Conservation (phyloP, 1,139 yeast species). For the Debaryomycetaceae sp. region DNA sequence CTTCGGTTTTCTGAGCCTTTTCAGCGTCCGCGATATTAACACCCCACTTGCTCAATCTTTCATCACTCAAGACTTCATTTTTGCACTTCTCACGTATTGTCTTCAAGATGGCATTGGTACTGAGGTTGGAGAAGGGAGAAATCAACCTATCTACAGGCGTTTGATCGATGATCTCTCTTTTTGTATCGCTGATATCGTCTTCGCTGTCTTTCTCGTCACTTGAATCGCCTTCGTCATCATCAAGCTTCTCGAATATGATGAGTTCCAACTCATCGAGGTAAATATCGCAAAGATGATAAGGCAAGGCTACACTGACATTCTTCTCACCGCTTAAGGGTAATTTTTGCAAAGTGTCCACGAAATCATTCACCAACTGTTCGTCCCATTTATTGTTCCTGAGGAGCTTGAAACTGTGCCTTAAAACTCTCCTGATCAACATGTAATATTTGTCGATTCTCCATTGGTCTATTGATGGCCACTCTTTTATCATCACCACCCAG, state of each 20-base stretch:
- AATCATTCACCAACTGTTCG: constrained; percentile 41
- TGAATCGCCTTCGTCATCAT: constrained; percentile 34
- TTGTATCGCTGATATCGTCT: constrained; percentile 20
- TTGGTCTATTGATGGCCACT: constrained; percentile 84
- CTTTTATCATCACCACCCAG: constrained; percentile 75
- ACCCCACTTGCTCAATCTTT: constrained; percentile 66
- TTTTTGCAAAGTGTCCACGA: constrained; percentile 37
- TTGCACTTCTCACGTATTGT: constrained; percentile 63
- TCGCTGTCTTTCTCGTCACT: constrained; percentile 25
- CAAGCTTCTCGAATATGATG: constrained; percentile 48
- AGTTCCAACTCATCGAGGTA: constrained; percentile 80
- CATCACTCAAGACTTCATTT: constrained; percentile 64
- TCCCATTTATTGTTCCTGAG: constrained; percentile 59
- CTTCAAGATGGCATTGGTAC: constrained; percentile 51
- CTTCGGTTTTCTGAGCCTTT: constrained; percentile 13
- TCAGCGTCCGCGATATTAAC: constrained; percentile 30
- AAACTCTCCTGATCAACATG: constrained; percentile 72
- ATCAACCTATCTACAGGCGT: constrained; percentile 58
- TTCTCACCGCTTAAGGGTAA: constrained; percentile 56
- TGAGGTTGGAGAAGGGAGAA: constrained; percentile 55
- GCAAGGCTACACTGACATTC: constrained; percentile 68
- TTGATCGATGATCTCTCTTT: constrained; percentile 29
- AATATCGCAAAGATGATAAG: constrained; percentile 83
- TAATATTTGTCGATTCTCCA: constrained; percentile 87
- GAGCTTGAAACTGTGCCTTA: constrained; percentile 61